These are phyloP conservation scores for Solanum okadae DNA, from an alignment of 257 asterid genomes.

Conservation along the genomic window DNA sequence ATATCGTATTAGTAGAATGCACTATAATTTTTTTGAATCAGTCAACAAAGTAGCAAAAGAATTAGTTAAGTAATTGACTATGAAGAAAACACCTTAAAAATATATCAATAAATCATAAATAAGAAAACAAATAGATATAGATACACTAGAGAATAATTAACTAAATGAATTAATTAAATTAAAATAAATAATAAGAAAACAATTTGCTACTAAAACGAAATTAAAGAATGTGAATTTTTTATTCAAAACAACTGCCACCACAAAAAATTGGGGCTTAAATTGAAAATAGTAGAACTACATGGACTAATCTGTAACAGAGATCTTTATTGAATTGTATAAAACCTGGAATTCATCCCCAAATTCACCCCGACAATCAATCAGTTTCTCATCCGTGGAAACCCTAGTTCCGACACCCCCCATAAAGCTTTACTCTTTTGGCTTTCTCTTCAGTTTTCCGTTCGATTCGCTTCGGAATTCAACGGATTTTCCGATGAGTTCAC, in stretches of 20 bases:
- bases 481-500: neutral
- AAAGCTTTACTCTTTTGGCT: neutral
- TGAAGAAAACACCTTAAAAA: neutral
- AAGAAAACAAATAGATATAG: neutral
- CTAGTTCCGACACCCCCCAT: neutral
- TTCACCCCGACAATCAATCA: neutral
- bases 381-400: neutral
- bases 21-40: neutral
- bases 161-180: neutral
- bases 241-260: neutral
- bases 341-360: neutral
- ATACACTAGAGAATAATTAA: neutral
- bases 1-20: neutral
- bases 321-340: neutral
- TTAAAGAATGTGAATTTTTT: neutral
- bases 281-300: neutral
- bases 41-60: neutral
- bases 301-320: neutral
- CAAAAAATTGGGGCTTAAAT: neutral
- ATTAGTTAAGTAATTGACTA: neutral
- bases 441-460: neutral
- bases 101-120: too few species aligned
- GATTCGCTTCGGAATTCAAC: neutral
- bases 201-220: neutral
- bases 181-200: neutral